A percentile compares a stretch with the other conserved stretches of the same genome.
Evolutionary conservation across 495 filamentous ascomycete species (phyloP).

Genomic region (Penicillium macrosclerotiorum): DNA sequence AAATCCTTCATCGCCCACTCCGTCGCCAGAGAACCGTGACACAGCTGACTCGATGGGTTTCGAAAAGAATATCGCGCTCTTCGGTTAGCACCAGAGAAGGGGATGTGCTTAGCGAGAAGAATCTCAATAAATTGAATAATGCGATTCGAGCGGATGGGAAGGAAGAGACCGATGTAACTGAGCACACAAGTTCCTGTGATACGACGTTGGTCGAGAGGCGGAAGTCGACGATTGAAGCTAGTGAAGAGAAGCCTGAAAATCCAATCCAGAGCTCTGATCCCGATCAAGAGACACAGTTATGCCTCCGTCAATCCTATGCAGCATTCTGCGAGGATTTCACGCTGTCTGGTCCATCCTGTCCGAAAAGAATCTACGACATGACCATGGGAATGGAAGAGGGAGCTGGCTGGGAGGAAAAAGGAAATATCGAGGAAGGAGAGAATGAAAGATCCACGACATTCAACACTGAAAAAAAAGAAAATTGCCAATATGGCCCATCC

Average conservation of each 20-base stretch:
- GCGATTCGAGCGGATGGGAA: not conserved
- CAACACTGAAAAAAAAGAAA: no score
- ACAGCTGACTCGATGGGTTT: conserved; percentile 18
- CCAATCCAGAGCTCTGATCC: not conserved
- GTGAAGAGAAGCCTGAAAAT: conserved; percentile 5
- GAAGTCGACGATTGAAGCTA: not conserved
- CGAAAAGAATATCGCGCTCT: conserved; percentile 20
- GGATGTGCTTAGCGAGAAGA: conserved; percentile 16
- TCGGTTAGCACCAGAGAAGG: not conserved
- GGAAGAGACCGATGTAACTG: not conserved
- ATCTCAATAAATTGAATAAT: conserved; percentile 8
- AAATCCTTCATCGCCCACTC: conserved; percentile 1
- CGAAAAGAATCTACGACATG: conserved; percentile 13
- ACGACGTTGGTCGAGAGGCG: not conserved
- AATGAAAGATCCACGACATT: not conserved
- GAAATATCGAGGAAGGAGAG: not conserved
- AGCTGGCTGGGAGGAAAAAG: not conserved
- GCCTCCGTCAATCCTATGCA: conserved; percentile 19
- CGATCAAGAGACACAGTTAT: conserved; percentile 9
- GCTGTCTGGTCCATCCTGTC: conserved; percentile 5
- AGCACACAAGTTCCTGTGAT: not conserved
- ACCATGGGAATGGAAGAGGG: conserved; percentile 4
- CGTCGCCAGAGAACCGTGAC: conserved; percentile 15
- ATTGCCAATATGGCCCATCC: no score
- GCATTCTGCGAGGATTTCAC: conserved; percentile 26